These are phyloP conservation scores for Wallemia ichthyophaga DNA, from an alignment of 1,284 basidiomycete species.

Conservation along the genomic window DNA sequence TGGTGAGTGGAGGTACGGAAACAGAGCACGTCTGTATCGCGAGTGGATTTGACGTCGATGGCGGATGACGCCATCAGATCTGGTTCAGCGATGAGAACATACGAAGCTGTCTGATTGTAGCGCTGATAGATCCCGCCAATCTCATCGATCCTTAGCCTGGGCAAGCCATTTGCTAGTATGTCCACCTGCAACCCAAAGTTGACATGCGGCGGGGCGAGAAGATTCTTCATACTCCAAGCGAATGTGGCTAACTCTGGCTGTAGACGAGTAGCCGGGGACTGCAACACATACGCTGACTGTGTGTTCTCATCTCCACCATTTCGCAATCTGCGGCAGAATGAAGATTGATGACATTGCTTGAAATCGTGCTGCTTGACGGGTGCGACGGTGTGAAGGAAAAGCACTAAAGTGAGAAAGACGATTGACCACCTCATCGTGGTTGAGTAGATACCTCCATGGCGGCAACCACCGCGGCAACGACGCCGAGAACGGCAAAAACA, in stretches of 20 bases:
- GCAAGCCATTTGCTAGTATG: slow-evolving; percentile 52
- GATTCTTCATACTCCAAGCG: slow-evolving; percentile 37
- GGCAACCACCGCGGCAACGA: not conserved
- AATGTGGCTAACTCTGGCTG: slow-evolving; percentile 27
- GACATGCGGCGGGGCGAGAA: slow-evolving; percentile 41
- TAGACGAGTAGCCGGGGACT: no score
- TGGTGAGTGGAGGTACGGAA: slow-evolving; percentile 9
- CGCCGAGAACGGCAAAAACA: not conserved
- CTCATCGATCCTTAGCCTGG: slow-evolving; percentile 60
- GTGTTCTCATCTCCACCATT: slow-evolving; percentile 31
- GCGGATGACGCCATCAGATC: slow-evolving; percentile 27
- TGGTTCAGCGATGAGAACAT: slow-evolving; percentile 49
- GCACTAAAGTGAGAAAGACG: slow-evolving; percentile 4
- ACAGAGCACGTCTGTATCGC: slow-evolving; percentile 17
- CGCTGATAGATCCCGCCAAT: slow-evolving; percentile 39
- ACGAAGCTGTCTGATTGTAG: slow-evolving; percentile 64
- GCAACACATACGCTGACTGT: no score
- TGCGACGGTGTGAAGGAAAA: slow-evolving; percentile 5
- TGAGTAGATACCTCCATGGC: not conserved
- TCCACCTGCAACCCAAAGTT: slow-evolving; percentile 48
- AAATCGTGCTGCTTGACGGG: slow-evolving; percentile 37
- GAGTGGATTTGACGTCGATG: slow-evolving; percentile 15
- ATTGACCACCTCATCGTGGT: not conserved
- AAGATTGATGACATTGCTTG: slow-evolving; percentile 64
- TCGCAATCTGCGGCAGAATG: slow-evolving; percentile 65